phyloP scores from a whole-genome alignment of 441 rosid species.

The Aquilaria agallochum region DNA sequence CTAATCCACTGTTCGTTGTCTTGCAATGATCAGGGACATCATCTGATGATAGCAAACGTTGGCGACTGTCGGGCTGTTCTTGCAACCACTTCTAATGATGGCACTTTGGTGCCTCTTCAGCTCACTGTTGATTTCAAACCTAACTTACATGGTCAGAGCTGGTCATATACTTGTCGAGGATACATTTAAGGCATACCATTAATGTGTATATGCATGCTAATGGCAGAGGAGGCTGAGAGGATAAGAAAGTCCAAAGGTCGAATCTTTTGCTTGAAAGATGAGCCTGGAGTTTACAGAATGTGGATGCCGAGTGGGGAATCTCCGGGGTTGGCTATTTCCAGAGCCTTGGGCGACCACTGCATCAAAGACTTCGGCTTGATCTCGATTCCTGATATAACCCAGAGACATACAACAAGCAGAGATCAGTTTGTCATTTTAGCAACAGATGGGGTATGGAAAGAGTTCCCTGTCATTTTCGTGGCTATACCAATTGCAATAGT shows the following conservation, averaged over 20 bases:
- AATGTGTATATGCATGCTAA: slow-evolving; percentile 1
- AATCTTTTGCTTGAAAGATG: slow-evolving; percentile 65
- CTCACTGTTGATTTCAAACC: slow-evolving; percentile 85
- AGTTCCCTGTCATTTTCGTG: background rate
- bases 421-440: slow-evolving; percentile 84
- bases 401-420: slow-evolving; percentile 46
- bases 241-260: slow-evolving; percentile 61
- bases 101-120: slow-evolving; percentile 63
- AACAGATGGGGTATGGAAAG: slow-evolving; percentile 65
- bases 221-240: slow-evolving; percentile 83
- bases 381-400: slow-evolving; percentile 71
- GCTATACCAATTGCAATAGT: background rate
- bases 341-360: slow-evolving; percentile 90
- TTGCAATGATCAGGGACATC: slow-evolving; percentile 38
- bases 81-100: slow-evolving; percentile 59
- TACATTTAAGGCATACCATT: background rate
- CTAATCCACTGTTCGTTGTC: background rate
- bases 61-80: slow-evolving; percentile 92
- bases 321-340: slow-evolving; percentile 81
- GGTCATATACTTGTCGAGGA: background rate
- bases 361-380: slow-evolving; percentile 87
- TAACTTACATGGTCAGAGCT: slow-evolving; percentile 55
- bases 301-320: slow-evolving; percentile 65
- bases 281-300: slow-evolving; percentile 79
- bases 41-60: slow-evolving; percentile 66